Evolutionary conservation across 2,329 filamentous ascomycete species (phyloP).

Genomic region (Neofusicoccum sp.): DNA sequence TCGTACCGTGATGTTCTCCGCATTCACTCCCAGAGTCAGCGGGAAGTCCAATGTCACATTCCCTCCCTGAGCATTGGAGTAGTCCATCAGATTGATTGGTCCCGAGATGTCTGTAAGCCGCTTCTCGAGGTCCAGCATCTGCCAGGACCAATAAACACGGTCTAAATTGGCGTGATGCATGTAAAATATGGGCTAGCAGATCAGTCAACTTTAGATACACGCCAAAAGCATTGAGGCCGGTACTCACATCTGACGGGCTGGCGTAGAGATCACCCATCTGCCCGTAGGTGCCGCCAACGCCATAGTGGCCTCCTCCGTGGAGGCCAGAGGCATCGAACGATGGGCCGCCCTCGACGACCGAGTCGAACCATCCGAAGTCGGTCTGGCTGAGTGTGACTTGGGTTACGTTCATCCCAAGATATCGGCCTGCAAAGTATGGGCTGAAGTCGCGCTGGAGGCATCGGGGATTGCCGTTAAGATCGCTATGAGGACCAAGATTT

Average conservation of each 20-base stretch:
- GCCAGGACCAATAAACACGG: slow-evolving; percentile 52
- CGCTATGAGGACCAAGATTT: slow-evolving; percentile 46
- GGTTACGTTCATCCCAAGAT: slow-evolving; percentile 23
- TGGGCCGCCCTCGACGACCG: slow-evolving; percentile 21
- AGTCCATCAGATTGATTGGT: slow-evolving; percentile 17
- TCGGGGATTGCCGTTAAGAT: slow-evolving; percentile 37
- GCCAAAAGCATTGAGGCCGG: slow-evolving; percentile 10
- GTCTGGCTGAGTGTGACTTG: slow-evolving; percentile 2
- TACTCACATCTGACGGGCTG: background rate
- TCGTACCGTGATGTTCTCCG: slow-evolving; percentile 13
- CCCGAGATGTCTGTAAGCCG: slow-evolving; percentile 27
- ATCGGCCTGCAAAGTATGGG: background rate
- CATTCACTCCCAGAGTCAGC: slow-evolving; percentile 11
- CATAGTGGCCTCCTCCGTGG: slow-evolving; percentile 49
- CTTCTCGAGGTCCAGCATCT: slow-evolving; percentile 42
- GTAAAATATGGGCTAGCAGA: slow-evolving; percentile 39
- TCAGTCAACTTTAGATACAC: slow-evolving; percentile 47
- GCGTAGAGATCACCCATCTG: slow-evolving; percentile 9
- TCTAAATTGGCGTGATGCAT: slow-evolving; percentile 51
- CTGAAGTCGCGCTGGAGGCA: slow-evolving; percentile 40
- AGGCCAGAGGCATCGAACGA: slow-evolving; percentile 39
- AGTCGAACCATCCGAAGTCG: slow-evolving; percentile 23
- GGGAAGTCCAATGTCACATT: slow-evolving; percentile 17
- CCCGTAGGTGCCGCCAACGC: slow-evolving; percentile 30
- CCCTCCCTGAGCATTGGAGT: slow-evolving; percentile 2